Percentiles rank a stretch among this genome's conserved stretches.
phyloP scores from a whole-genome alignment of 164 flowering plant species.

The Magnolia changhungtana region DNA sequence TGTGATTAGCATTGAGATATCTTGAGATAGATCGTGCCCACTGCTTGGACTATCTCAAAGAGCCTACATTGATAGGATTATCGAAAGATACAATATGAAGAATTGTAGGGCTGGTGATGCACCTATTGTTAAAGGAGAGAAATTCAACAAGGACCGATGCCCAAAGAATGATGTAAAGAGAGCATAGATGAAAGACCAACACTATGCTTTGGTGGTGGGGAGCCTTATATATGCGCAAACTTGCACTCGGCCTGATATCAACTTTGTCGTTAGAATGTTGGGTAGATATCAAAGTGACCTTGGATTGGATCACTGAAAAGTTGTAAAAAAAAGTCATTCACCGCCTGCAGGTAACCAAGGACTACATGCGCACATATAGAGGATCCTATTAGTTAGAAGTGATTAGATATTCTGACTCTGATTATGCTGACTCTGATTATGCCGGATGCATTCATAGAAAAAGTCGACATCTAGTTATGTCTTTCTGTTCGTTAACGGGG shows the following conservation, averaged over 20 bases:
- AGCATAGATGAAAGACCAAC: not conserved
- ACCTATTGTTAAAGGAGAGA: not conserved
- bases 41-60: not conserved
- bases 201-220: not conserved
- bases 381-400: not conserved
- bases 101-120: not conserved
- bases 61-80: not conserved
- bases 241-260: not conserved
- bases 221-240: constrained; percentile 4
- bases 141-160: not conserved
- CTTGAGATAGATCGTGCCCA: constrained; percentile 1
- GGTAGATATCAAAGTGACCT: not conserved
- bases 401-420: not conserved
- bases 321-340: not conserved
- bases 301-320: not conserved
- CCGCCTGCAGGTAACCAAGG: not conserved
- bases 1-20: constrained; percentile 4
- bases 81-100: not conserved
- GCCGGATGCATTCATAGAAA: not conserved
- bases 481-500: not conserved
- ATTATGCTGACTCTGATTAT: not conserved
- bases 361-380: not conserved
- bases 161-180: not conserved
- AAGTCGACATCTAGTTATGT: not conserved
- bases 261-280: not conserved